Evolutionary conservation across 768 basidiomycete species (phyloP).

Genomic region (Austroboletus eburneus): DNA sequence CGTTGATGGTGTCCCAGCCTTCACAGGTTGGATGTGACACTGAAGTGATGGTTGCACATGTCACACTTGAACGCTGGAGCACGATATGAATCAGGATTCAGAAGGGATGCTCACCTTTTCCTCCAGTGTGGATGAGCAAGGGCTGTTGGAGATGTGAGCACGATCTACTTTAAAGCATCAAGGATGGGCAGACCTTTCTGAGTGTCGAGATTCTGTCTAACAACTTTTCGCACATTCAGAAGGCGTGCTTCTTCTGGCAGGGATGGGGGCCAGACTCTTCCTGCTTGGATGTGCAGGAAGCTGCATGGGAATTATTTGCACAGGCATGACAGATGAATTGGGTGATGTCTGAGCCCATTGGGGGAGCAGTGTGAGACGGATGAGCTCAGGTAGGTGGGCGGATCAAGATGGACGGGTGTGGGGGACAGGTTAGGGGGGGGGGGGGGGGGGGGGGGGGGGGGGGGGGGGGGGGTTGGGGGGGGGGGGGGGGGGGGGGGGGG

Average conservation of each 20-base stretch:
- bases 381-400: too few species aligned
- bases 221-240: slow-evolving; percentile 82
- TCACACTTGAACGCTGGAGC: slow-evolving; percentile 78
- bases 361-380: too few species aligned
- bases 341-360: too few species aligned
- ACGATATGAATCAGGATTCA: background rate
- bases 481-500: too few species aligned
- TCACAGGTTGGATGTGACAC: slow-evolving; percentile 76
- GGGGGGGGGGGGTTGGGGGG: too few species aligned
- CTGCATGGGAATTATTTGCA: too few species aligned
- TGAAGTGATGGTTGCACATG: slow-evolving; percentile 78
- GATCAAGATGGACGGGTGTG: too few species aligned
- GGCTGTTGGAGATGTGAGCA: slow-evolving; percentile 43
- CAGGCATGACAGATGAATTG: too few species aligned
- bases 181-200: slow-evolving; percentile 52
- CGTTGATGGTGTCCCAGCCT: slow-evolving; percentile 58
- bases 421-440: too few species aligned
- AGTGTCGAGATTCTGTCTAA: slow-evolving; percentile 56
- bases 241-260: slow-evolving; percentile 71
- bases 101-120: slow-evolving; percentile 54
- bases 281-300: slow-evolving; percentile 27
- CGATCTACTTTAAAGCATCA: too few species aligned
- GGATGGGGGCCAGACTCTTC: too few species aligned
- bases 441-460: too few species aligned
- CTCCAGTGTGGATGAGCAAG: slow-evolving; percentile 78